phyloP scores from a whole-genome alignment of 2,329 filamentous ascomycete species.

The Colletotrichum limetticola region DNA sequence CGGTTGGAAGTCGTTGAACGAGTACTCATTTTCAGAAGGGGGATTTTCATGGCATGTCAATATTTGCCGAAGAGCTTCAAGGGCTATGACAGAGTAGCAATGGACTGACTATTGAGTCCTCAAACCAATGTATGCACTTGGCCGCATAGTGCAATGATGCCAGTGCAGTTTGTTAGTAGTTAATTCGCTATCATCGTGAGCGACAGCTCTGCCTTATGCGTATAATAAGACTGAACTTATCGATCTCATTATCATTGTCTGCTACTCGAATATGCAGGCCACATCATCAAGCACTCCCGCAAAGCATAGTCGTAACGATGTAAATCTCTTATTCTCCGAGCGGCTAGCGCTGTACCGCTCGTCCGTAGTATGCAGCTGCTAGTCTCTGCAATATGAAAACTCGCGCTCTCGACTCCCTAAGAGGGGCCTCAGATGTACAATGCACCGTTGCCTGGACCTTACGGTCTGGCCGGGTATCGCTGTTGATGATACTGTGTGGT shows the following conservation, averaged over 20 bases:
- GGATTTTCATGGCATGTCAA: not conserved
- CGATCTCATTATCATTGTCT: not conserved
- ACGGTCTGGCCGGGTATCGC: slow-evolving; percentile 30
- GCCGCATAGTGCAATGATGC: not conserved
- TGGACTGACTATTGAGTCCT: no score
- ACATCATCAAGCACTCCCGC: not conserved
- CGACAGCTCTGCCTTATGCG: not conserved
- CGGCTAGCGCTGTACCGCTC: not conserved
- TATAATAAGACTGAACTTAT: no score
- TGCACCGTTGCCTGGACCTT: slow-evolving; percentile 23
- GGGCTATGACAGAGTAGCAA: not conserved
- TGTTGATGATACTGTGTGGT: slow-evolving; percentile 32
- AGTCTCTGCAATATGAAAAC: slow-evolving; percentile 11
- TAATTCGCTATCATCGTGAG: not conserved
- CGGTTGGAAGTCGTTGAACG: not conserved
- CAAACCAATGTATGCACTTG: no score
- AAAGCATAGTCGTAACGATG: not conserved
- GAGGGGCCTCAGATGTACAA: slow-evolving; percentile 15
- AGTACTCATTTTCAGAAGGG: not conserved
- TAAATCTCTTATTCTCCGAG: not conserved
- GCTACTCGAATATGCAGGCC: not conserved
- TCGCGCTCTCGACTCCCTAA: not conserved
- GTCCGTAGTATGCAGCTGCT: not conserved
- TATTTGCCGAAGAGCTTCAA: not conserved
- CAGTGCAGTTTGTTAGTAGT: not conserved